phyloP scores from a whole-genome alignment of 83 land plant genomes.

The Picea mariana region DNA sequence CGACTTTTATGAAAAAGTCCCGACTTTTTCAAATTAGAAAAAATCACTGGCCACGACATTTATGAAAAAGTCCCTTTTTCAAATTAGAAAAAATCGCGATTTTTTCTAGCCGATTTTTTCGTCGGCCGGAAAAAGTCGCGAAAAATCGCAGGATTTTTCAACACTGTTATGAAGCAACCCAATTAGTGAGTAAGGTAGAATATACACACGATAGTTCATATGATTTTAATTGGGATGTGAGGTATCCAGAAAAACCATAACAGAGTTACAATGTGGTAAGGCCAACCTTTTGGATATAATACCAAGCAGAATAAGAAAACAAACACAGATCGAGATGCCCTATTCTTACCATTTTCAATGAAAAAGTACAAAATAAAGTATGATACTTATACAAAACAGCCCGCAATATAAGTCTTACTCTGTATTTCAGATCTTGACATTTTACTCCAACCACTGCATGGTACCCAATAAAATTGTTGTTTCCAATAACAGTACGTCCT shows the following conservation, averaged over 20 bases:
- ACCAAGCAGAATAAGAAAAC: neutral
- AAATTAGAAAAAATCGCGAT: too few species aligned
- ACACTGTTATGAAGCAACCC: neutral
- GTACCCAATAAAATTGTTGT: conserved; percentile 75
- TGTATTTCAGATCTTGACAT: conserved; percentile 92
- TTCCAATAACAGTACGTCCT: conserved; percentile 75
- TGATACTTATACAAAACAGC: neutral
- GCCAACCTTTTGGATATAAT: neutral
- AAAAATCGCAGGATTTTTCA: too few species aligned
- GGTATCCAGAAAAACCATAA: neutral
- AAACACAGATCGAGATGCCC: neutral
- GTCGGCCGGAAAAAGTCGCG: too few species aligned
- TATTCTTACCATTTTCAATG: neutral
- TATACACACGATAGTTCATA: neutral
- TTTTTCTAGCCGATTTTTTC: too few species aligned
- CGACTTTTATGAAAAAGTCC: too few species aligned
- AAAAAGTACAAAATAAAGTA: neutral
- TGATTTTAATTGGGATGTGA: neutral
- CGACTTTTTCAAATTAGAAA: too few species aligned
- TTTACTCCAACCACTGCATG: conserved; percentile 88
- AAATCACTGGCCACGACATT: too few species aligned
- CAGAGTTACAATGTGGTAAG: neutral
- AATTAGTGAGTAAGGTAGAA: neutral
- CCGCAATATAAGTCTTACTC: conserved; percentile 32
- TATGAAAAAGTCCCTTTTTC: too few species aligned